A percentile compares a stretch with the other conserved stretches of the same genome.
These are phyloP conservation scores for Jamesozyma gamospora DNA, from an alignment of 805 yeast genomes.

Conservation along the genomic window DNA sequence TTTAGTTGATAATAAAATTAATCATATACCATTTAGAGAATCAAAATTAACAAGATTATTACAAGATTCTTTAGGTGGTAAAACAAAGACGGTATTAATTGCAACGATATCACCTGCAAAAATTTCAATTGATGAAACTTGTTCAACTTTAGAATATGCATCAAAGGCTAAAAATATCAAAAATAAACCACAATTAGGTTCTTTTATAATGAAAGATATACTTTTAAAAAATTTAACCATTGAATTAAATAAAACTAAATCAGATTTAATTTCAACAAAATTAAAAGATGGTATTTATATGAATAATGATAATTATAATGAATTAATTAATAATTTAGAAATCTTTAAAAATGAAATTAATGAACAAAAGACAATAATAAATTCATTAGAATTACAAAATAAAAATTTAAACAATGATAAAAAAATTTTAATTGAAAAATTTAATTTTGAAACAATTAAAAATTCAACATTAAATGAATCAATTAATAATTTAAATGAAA, in stretches of 20 bases:
- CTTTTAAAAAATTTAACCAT: constrained; percentile 39
- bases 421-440: constrained; percentile 19
- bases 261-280: constrained; percentile 53
- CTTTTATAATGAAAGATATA: constrained; percentile 44
- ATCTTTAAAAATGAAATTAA: constrained; percentile 41
- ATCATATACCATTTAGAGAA: constrained; percentile 78
- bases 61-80: constrained; percentile 80
- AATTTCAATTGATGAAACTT: constrained; percentile 67
- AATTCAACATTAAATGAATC: constrained; percentile 17
- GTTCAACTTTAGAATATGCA: constrained; percentile 81
- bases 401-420: constrained; percentile 23
- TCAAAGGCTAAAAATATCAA: constrained; percentile 74
- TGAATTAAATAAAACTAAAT: constrained; percentile 41
- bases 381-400: constrained; percentile 32
- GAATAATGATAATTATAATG: constrained; percentile 50
- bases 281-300: constrained; percentile 56
- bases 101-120: constrained; percentile 84
- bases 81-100: constrained; percentile 75
- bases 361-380: constrained; percentile 37
- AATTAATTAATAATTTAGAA: constrained; percentile 39
- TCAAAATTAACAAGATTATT: constrained; percentile 65
- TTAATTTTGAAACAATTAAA: constrained; percentile 21
- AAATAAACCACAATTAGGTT: constrained; percentile 59
- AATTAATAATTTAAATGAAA: constrained; percentile 19
- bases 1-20: constrained; percentile 45